These are phyloP conservation scores for Corymbia citriodora DNA, from an alignment of 441 rosid genomes.

Conservation along the genomic window DNA sequence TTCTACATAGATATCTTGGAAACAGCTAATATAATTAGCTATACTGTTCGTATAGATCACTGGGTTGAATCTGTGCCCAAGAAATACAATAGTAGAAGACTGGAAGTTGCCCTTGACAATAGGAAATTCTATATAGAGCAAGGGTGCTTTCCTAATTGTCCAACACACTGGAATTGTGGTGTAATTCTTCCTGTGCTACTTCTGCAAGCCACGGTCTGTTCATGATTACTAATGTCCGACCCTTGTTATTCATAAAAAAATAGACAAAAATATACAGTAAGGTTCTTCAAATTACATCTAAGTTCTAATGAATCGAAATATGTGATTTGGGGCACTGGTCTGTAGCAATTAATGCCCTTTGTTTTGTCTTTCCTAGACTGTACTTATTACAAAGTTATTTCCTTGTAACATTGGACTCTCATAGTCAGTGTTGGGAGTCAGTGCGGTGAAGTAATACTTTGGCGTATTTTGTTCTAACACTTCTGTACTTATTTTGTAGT, in stretches of 20 bases:
- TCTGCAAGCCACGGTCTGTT: not conserved
- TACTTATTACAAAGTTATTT: not conserved
- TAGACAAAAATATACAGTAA: not conserved
- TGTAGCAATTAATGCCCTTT: not conserved
- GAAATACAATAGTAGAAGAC: not conserved
- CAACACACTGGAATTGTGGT: not conserved
- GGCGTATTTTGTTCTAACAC: not conserved
- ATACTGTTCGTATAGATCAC: not conserved
- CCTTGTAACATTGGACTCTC: not conserved
- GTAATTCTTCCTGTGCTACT: not conserved
- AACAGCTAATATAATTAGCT: not conserved
- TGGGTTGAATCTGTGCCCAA: not conserved
- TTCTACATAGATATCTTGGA: not conserved
- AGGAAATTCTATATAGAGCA: not conserved
- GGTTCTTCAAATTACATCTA: not conserved
- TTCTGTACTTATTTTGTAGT: conserved; percentile 45
- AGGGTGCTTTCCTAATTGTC: not conserved
- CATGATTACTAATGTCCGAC: not conserved
- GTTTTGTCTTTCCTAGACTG: not conserved
- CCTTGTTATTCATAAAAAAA: not conserved
- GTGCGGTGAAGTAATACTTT: not conserved
- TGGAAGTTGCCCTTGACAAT: not conserved
- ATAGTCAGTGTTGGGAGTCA: not conserved
- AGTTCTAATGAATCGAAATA: not conserved
- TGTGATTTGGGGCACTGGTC: not conserved